These are phyloP conservation scores for Pseudocercospora cruenta DNA, from an alignment of 2,329 filamentous ascomycete species.

Conservation along the genomic window DNA sequence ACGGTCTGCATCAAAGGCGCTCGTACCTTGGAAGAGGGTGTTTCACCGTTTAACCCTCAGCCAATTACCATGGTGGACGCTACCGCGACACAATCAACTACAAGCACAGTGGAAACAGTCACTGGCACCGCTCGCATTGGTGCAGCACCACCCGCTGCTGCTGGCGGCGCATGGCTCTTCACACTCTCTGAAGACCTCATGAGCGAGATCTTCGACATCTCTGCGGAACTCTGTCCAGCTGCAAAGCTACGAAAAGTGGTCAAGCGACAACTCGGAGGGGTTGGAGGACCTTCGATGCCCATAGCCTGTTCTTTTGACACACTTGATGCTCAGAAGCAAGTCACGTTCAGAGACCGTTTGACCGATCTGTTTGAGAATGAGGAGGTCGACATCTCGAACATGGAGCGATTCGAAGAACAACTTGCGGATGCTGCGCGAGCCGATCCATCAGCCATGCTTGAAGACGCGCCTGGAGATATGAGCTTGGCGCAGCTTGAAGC, in stretches of 20 bases:
- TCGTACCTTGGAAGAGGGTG: not conserved
- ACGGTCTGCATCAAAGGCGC: not conserved
- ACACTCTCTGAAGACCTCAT: not conserved
- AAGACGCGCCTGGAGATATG: not conserved
- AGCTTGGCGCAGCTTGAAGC: not conserved
- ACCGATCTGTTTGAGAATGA: slow-evolving; percentile 1
- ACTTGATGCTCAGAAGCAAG: not conserved
- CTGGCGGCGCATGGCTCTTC: slow-evolving; percentile 1
- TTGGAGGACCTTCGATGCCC: not conserved
- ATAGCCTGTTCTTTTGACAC: not conserved
- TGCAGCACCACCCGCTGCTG: not conserved
- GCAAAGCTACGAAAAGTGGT: not conserved
- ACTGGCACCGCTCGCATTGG: slow-evolving; percentile 1
- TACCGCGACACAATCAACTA: not conserved
- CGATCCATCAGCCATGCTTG: not conserved
- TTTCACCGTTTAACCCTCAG: not conserved
- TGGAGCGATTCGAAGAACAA: not conserved
- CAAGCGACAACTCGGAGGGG: not conserved
- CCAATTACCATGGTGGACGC: slow-evolving; percentile 1
- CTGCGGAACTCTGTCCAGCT: not conserved
- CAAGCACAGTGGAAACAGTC: not conserved
- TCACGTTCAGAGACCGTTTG: not conserved
- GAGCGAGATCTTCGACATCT: slow-evolving; percentile 3
- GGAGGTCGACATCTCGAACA: not conserved
- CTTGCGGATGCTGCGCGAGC: not conserved